Conservation (phyloP, 192 early-diverging fungal species). For the Haplosporangium gracile region DNA sequence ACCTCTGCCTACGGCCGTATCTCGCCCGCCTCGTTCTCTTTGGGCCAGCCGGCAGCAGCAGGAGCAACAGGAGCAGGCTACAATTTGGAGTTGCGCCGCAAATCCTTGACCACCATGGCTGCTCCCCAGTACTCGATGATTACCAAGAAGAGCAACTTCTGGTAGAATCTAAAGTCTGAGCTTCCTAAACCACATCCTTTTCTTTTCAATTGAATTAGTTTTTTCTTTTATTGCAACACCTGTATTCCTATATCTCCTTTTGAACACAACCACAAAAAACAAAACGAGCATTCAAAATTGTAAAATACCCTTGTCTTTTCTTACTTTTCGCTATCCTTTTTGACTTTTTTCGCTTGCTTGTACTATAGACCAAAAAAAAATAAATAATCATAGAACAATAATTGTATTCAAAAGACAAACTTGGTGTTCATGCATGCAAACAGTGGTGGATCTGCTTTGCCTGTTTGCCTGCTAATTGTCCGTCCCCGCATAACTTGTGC, state of each 20-base stretch:
- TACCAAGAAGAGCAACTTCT: constrained; percentile 7
- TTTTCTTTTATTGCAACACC: not conserved
- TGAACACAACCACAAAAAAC: no score
- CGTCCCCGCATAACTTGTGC: not conserved
- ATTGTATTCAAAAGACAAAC: not conserved
- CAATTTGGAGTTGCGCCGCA: constrained; percentile 49
- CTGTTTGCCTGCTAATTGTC: not conserved
- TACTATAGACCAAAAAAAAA: not conserved
- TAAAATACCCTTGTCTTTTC: not conserved
- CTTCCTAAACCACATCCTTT: not conserved
- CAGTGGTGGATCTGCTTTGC: not conserved
- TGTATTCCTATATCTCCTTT: no score
- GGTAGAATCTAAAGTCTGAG: not conserved
- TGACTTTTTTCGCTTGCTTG: not conserved
- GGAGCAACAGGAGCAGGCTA: constrained; percentile 10
- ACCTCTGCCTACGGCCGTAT: constrained; percentile 29
- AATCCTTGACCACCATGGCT: constrained; percentile 30
- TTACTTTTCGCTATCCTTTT: not conserved
- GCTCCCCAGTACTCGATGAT: constrained; percentile 23
- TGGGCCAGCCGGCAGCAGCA: constrained; percentile 31
- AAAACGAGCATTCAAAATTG: not conserved
- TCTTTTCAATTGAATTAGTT: not conserved
- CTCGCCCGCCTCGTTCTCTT: constrained; percentile 38
- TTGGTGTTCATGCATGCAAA: not conserved
- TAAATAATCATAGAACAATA: not conserved